Base-by-base conservation (phyloP, 768 basidiomycete genomes). In the Rhizopogon sp. region DNA sequence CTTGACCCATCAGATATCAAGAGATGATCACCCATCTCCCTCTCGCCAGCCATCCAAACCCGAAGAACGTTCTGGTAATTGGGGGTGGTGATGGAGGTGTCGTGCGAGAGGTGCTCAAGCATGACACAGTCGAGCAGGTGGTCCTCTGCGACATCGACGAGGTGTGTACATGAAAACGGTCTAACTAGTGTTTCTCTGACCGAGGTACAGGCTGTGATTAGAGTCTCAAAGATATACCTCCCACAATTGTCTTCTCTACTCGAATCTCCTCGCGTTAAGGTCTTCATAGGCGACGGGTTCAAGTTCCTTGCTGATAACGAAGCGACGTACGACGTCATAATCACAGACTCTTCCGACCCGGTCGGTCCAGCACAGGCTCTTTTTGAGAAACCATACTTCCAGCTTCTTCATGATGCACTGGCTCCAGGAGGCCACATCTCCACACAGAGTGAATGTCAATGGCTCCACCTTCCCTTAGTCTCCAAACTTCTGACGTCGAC, bases 21-120 rank as follows among this genome's bases (percentile, higher is more conserved):
- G 96, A 99, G 76, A 97, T 98, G 96, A 98, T 99, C 65, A 81
- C 96, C 5, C 96, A 98, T 74, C 75, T 99, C 52, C 97, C 97
- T n/a, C 79, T 98, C 59, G 87, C 92, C 11, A 93, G 87, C 57
- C 97, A 99, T 72, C 96, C 97, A 22, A 90, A 97, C 76, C 97
- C 96, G 0, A 88, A 90, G 73, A 86, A 88, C 64, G 96, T 98
- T 16, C 85, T 99, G 35, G 97, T 99, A 55, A 95, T 99, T 57
- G 97, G 97, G 47, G 97, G 96, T 49, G 97, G 97, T 29, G 97
- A 99, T 70, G 97, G 97, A 42, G 97, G 96, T 61, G 96, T 98
- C 58, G 92, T 99, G 43, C 87, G 96, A 46, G 96, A 99, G 72
- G 93, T 94, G 22, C 82, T 99, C 67, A 98, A 95, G 79, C 95